Base-by-base conservation (phyloP, 1,284 basidiomycete genomes). In the Ceratobasidium sp. region DNA sequence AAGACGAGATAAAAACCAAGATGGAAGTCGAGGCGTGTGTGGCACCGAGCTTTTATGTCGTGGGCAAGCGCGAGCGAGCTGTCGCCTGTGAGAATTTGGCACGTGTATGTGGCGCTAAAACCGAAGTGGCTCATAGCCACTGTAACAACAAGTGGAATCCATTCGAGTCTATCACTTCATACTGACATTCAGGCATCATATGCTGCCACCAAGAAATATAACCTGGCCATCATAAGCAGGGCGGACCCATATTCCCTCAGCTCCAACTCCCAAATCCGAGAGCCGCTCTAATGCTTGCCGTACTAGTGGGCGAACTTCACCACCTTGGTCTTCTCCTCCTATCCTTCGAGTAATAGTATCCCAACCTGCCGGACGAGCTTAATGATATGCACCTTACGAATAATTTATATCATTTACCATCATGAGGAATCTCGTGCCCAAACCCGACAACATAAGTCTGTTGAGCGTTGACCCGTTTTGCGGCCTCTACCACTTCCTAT, bases 361-460 rank as follows among this genome's bases (percentile, higher is more conserved):
- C 78, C 88, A 92, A 77, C 91, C 89, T 68, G 34, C 16, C 7
- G 9, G 22, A 27, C 8, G 29, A 56, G 6, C 7, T 34, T 34
- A 34, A 29, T 27, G 53, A 29, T 27, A 6, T 7, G 27, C 19
- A 9, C 39, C 37, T 14, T 29, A 27, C 11, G 31, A 34, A n/a
- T 43, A 53, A 14, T 51, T 19, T 16, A 8, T n/a, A 16, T 29
- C 22, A 27, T 31, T 24, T 22, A 43, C 65, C 65, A 9, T 90
- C 89, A 79, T 93, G 91, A 1, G 87, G 82, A 34, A 92, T 83
- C 37, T 88, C 86, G 79, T 93, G 92, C 37, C 84, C 84, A 80
- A 93, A 90, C 4, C 92, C 92, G 19, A 85, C 86, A 75, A 92
- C 80, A 79, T 94, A 94, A n/a, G 87, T 92, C 77, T 87, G 83